Base-by-base conservation (phyloP, 1,139 yeast genomes). In the Sugiyamaella novakii region DNA sequence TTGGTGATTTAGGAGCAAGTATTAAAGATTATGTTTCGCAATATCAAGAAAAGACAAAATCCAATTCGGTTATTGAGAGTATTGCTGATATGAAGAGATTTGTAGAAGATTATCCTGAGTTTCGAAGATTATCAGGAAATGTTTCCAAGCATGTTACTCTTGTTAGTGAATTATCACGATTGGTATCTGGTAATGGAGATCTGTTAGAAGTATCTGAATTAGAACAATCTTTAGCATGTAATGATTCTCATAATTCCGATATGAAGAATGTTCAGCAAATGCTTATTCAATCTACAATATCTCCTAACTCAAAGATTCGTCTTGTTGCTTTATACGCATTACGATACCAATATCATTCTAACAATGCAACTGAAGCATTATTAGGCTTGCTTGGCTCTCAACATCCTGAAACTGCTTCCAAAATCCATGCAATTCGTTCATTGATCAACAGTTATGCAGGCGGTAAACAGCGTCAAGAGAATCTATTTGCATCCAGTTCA, bases 91-190 rank as follows among this genome's bases (percentile, higher is more conserved):
- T 92, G 79, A 94, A 91, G 66, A 81, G 83, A 58, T 87, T 91
- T 61, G 82, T 92, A 51, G 95, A 92, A 54, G 88, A 87, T 58
- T 89, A 86, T 61, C 99, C 98, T 1, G 98, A 92, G 64, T 91
- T 86, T 64, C 83, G 89, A 55, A 87, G 87, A 63, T 74, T 91
- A 41, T 85, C 95, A 10, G 83, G 89, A 35, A 92, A 89, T 63
- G 89, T 94, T n/a, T 79, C 95, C 37, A 92, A 92, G 62, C 98
- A 94, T 67, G 88, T 94, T 75, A 81, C 95, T 17, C 75, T 92
- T 29, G 89, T 92, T 5, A 80, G 92, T 31, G 98, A 91, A 61
- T 76, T 92, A 43, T 95, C 91, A 59, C 60, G 75, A 12, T 77
- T 79, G 49, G 84, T 83, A 50, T 78, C 87, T 39, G 77, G 78